A percentile compares a stretch with the other conserved stretches of the same genome.
These are phyloP conservation scores for Termitomyces sp. DNA, from an alignment of 768 basidiomycete species.

Conservation along the genomic window DNA sequence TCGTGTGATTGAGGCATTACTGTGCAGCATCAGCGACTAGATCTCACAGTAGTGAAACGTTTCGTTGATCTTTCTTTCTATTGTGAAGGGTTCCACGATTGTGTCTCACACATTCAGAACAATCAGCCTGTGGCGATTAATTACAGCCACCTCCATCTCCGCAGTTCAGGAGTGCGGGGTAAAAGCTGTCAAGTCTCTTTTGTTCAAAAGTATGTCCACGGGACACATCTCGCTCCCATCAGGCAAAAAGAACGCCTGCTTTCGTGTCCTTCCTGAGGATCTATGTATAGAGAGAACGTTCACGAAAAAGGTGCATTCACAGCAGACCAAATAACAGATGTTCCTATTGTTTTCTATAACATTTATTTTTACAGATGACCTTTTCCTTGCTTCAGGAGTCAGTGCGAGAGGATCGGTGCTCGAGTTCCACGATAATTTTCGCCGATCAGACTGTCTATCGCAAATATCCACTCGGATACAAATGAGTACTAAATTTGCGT, in stretches of 20 bases:
- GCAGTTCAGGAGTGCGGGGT: too few species aligned
- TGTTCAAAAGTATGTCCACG: not conserved
- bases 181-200: not conserved
- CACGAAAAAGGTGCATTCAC: not conserved
- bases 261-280: not conserved
- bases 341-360: not conserved
- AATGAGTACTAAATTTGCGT: too few species aligned
- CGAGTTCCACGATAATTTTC: not conserved
- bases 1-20: constrained; percentile 2
- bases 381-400: not conserved
- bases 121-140: not conserved
- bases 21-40: not conserved
- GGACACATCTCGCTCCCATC: not conserved
- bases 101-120: not conserved
- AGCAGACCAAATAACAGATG: not conserved
- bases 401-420: constrained; percentile 4
- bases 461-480: too few species aligned
- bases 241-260: too few species aligned
- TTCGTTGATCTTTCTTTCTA: not conserved
- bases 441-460: not conserved
- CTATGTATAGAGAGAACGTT: too few species aligned
- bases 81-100: not conserved
- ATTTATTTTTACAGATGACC: not conserved
- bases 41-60: not conserved
- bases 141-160: not conserved